Base-by-base conservation (phyloP, 495 filamentous ascomycete species). In the Elasticomyces elasticus region DNA sequence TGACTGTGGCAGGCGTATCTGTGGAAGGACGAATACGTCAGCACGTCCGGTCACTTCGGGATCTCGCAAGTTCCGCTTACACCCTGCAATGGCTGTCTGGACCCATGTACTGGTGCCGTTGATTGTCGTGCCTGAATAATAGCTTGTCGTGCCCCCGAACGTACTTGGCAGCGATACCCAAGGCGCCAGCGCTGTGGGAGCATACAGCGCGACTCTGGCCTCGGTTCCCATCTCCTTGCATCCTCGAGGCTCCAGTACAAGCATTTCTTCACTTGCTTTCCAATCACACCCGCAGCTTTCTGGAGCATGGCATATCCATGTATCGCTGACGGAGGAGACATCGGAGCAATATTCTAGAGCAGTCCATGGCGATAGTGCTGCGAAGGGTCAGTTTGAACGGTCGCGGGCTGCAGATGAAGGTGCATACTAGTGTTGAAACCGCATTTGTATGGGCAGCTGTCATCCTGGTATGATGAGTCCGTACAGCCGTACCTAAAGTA, bases 401-500 rank as follows among this genome's bases (percentile, higher is more conserved):
- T 17, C 13, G 10, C 10, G n/a, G 20, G 20, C 13, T 7, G 7
- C 6, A 43, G 13, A 6, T 43, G 40, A 9, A 11, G 4, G 5
- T 5, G 27, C 56, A 12, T 35, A 59, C 56, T 44, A 3, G 56
- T 49, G 33, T 59, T 51, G 20, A 24, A 59, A 13, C 46, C 51
- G 26, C 56, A 59, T 27, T 59, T 59, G 26, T 40, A 54, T 4
- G 56, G 51, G 40, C 56, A 59, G 4, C 42, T 23, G 6, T 10
- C 10, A 26, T 59, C 51, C 9, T 43, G 24, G 41, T 59, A 59
- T 17, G 27, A 50, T 5, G 30, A 25, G 45, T 59, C 56, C 17
- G 56, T 55, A 33, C 56, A 59, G 7, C 56, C 56, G 30, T 59
- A 59, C n/a, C n/a, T n/a, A n/a, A n/a, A n/a, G n/a, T n/a, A n/a